phyloP scores from a whole-genome alignment of 2,329 filamentous ascomycete species.

The Davidsoniella neocaledoniae region DNA sequence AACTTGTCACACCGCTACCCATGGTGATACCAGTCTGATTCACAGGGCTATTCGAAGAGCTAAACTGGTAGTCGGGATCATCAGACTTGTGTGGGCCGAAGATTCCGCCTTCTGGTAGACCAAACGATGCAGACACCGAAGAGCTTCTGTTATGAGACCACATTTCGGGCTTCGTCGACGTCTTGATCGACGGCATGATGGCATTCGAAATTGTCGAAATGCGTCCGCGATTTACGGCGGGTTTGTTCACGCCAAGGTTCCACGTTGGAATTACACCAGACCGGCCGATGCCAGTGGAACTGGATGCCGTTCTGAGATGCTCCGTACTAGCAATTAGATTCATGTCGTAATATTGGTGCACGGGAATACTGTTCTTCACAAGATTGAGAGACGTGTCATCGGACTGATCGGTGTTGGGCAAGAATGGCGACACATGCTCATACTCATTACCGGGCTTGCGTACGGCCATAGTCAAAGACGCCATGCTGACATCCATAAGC shows the following conservation, averaged over 20 bases:
- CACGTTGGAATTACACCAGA: constrained; percentile 14
- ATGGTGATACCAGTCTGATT: constrained; percentile 22
- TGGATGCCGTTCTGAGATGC: constrained; percentile 39
- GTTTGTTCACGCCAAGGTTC: constrained; percentile 16
- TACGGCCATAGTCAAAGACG: constrained; percentile 78
- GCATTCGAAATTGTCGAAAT: constrained; percentile 17
- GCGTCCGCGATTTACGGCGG: constrained; percentile 23
- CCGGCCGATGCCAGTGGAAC: constrained; percentile 21
- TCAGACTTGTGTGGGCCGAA: constrained; percentile 13
- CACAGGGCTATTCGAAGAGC: constrained; percentile 4
- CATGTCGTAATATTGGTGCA: constrained; percentile 54
- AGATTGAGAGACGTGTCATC: constrained; percentile 13
- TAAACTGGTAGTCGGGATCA: constrained; percentile 15
- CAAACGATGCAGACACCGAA: constrained; percentile 19
- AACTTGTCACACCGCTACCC: constrained; percentile 22
- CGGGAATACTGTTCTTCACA: constrained; percentile 22
- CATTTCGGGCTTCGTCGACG: background rate
- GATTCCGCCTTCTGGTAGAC: constrained; percentile 14
- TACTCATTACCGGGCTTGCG: constrained; percentile 34
- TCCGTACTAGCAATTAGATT: constrained; percentile 59
- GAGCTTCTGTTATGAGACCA: constrained; percentile 24
- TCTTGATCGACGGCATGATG: constrained; percentile 24
- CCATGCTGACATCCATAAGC: constrained; percentile 74
- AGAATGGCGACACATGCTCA: constrained; percentile 17
- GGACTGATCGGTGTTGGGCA: constrained; percentile 15